A percentile compares a stretch with the other conserved stretches of the same genome.
Conservation (phyloP, 331 rosid genomes). For the Pyrus hybrid region DNA sequence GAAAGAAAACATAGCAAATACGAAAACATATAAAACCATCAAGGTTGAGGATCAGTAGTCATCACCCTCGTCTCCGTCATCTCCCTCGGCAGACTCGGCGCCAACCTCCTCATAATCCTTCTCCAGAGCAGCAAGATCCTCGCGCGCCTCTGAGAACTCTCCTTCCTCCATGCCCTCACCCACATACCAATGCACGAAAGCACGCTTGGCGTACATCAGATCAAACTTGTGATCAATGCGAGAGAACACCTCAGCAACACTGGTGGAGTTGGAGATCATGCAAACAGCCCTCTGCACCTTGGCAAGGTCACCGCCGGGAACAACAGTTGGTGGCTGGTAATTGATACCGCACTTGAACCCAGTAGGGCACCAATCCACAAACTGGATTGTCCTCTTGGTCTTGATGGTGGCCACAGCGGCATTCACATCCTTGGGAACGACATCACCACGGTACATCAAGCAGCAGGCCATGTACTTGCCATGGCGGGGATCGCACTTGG, state of each 20-base stretch:
- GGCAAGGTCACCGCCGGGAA: constrained; percentile 74
- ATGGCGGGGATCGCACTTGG: constrained; percentile 77
- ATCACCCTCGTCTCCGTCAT: constrained; percentile 48
- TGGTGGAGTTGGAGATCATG: constrained; percentile 80
- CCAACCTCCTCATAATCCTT: constrained; percentile 85
- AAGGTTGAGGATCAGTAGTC: constrained; percentile 24
- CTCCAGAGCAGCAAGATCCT: constrained; percentile 81
- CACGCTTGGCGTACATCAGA: constrained; percentile 77
- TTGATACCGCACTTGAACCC: constrained; percentile 82
- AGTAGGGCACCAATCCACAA: constrained; percentile 89
- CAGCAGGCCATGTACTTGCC: too few species aligned
- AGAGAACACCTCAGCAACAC: constrained; percentile 75
- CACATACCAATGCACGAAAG: constrained; percentile 79
- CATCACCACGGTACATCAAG: too few species aligned
- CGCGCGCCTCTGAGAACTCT: constrained; percentile 80
- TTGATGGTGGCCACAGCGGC: too few species aligned
- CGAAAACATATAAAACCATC: neutral
- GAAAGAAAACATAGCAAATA: neutral
- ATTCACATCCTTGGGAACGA: too few species aligned
- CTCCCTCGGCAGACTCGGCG: constrained; percentile 67
- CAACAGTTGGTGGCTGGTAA: constrained; percentile 76
- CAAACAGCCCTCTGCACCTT: constrained; percentile 83
- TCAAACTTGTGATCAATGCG: constrained; percentile 73
- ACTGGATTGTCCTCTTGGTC: too few species aligned
- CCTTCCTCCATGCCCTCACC: constrained; percentile 93